Base-by-base conservation (phyloP, 768 basidiomycete genomes). In the Ramaria sp. region DNA sequence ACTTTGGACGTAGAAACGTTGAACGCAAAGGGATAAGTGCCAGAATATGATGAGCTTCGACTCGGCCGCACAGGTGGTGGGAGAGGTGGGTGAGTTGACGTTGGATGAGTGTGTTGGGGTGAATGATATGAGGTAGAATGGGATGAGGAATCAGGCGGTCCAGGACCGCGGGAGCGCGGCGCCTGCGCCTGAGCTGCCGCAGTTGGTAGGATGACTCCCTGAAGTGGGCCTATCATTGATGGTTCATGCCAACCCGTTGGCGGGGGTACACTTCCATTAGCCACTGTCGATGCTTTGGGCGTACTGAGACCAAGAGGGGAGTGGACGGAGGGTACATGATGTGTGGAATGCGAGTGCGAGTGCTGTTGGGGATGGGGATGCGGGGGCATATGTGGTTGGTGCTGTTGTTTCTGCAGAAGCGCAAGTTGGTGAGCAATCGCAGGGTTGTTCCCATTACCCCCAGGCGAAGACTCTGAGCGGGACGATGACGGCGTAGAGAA, bases 11-110 rank as follows among this genome's bases (percentile, higher is more conserved):
- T 30, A 7, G 51, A 13, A 11, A 48, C 55, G 47, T 33, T 27
- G 9, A 24, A 57, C 6, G 55, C 22, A 49, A 57, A 50, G 45
- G 46, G 45, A 22, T 48, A 47, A 24, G 55, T 31, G 42, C 55
- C 47, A 20, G 55, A 57, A 30, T 50, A 49, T 1, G 55, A 57
- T 7, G 55, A 33, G 13, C 55, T 57, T 19, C 55, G 55, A 17
- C 37, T 49, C 48, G 55, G 47, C 31, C 55, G 46, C 15, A 13
- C 31, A 22, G 37, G n/a, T 30, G 19, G 27, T 27, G 43, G 22
- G 22, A 54, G 53, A 37, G 30, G 53, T 45, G 39, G 11, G 37
- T 53, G 51, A 22, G 4, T 17, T 31, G 34, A 15, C 45, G 13
- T 4, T 10, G 34, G 49, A 15, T 50, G 49, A 1, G 27, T 17